Evolutionary conservation across 2,329 filamentous ascomycete genomes (phyloP).

Genomic region (Gyromitra esculenta): DNA sequence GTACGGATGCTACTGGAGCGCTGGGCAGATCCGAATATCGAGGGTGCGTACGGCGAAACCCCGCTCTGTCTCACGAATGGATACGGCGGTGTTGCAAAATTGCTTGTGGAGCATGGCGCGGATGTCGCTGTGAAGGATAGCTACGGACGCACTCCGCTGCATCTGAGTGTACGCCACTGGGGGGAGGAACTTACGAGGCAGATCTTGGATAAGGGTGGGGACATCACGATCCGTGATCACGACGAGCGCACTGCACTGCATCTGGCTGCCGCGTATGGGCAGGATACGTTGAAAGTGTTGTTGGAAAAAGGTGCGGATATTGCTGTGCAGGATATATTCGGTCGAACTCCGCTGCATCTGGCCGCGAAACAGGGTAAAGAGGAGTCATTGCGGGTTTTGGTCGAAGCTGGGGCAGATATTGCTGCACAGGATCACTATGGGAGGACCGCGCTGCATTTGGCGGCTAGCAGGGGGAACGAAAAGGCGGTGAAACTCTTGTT

Average conservation of each 20-base stretch:
- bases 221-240: slow-evolving; percentile 22
- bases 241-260: slow-evolving; percentile 43
- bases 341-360: slow-evolving; percentile 48
- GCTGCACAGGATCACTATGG: slow-evolving; percentile 26
- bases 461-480: slow-evolving; percentile 35
- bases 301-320: slow-evolving; percentile 33
- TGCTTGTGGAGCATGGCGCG: slow-evolving; percentile 43
- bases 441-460: slow-evolving; percentile 44
- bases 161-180: slow-evolving; percentile 38
- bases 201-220: slow-evolving; percentile 39
- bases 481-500: slow-evolving; percentile 31
- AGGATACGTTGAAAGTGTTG: slow-evolving; percentile 18
- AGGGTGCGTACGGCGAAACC: slow-evolving; percentile 28
- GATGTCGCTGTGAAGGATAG: slow-evolving; percentile 32
- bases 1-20: slow-evolving; percentile 33
- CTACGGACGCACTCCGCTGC: slow-evolving; percentile 48
- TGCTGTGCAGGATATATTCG: slow-evolving; percentile 39
- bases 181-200: slow-evolving; percentile 14
- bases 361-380: slow-evolving; percentile 31
- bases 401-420: slow-evolving; percentile 41
- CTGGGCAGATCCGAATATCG: slow-evolving; percentile 30
- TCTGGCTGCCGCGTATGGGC: slow-evolving; percentile 32
- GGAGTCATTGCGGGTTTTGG: slow-evolving; percentile 16
- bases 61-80: slow-evolving; percentile 34
- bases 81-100: slow-evolving; percentile 29